Evolutionary conservation across 257 asterid species (phyloP), one percentile per base, ranked within the genome.

Genomic region (Parsonsia alboflavescens): DNA sequence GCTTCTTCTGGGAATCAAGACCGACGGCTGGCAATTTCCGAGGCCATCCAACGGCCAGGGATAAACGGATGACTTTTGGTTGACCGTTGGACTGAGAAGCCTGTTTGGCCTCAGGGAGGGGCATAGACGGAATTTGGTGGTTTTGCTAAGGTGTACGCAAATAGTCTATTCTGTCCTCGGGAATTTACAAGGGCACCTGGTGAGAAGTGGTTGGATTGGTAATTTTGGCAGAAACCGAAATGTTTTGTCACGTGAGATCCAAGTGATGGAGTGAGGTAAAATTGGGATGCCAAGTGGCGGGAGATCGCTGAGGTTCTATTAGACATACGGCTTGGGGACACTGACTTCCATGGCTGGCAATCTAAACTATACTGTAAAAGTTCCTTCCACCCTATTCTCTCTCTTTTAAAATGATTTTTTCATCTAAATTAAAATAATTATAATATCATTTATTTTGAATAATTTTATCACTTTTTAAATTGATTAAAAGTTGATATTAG

Each of bases 11-110:
- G 89, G 71, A 63, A 74, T 72, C 76, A n/a, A 26, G 73, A 54
- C 45, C 71, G 79, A 84, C 85, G 81, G 86, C 80, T 75, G 68
- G 48, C 49, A 39, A 17, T n/a, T 68, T 17, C 63, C 68, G 42
- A 74, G 80, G 56, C 13, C 10, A 82, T 82, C 89, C 10, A 33
- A 74, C 82, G 84, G 75, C 41, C 28, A 7, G 73, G 65, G 73
- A 21, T 39, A 57, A 36, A 17, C 2, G n/a, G 41, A 69, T 45
- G 42, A 62, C 26, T 45, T 53, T 24, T n/a, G 2, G 45, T 49
- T 42, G 81, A 77, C 80, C 44, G 7, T 24, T 6, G 21, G 36
- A 4, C 6, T 36, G 52, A 6, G 22, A 12, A 54, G 15, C 21
- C 50, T 11, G 62, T 65, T 42, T 53, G n/a, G 33, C 33, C 21